phyloP scores from a whole-genome alignment of 2,329 filamentous ascomycete genomes.

The Bipolaris cookei region DNA sequence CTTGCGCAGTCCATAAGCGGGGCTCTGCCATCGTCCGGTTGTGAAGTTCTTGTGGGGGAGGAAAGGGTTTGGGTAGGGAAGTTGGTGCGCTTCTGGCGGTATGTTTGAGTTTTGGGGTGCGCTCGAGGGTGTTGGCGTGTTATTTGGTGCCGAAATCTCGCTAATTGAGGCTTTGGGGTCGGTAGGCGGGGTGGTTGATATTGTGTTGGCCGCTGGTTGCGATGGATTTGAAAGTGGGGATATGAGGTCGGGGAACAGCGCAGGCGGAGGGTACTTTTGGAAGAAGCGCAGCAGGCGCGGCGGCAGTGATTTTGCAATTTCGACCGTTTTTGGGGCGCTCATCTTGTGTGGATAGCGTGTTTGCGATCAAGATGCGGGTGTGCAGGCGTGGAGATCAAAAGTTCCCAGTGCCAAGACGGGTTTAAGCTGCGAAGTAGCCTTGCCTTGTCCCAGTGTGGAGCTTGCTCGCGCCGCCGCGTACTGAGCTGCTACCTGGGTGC shows the following conservation, averaged over 20 bases:
- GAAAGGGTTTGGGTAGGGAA: conserved; percentile 77
- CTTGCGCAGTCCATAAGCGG: conserved; percentile 79
- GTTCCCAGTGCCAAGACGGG: conserved; percentile 23
- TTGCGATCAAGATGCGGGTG: conserved; percentile 4
- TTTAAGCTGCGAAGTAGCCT: conserved; percentile 3
- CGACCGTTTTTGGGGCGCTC: conserved; percentile 48
- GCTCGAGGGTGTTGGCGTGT: conserved; percentile 23
- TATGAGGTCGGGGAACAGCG: conserved; percentile 50
- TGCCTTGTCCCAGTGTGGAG: conserved; percentile 3
- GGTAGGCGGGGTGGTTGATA: conserved; percentile 32
- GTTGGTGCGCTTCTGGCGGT: conserved; percentile 44
- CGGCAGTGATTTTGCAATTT: conserved; percentile 75
- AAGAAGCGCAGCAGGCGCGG: conserved; percentile 84
- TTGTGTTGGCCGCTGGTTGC: conserved; percentile 14
- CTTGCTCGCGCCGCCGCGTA: conserved; percentile 28
- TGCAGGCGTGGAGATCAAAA: conserved; percentile 12
- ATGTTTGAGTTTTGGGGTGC: conserved; percentile 21
- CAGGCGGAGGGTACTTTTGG: conserved; percentile 79
- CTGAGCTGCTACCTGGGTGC: conserved; percentile 26
- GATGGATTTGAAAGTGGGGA: conserved; percentile 19
- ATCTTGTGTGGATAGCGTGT: conserved; percentile 27
- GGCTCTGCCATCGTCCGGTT: conserved; percentile 83
- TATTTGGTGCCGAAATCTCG: conserved; percentile 38
- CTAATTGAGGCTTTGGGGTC: conserved; percentile 52
- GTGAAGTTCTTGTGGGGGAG: conserved; percentile 75